Percentiles rank a stretch among this genome's conserved stretches.
These are phyloP conservation scores for Aphanocladium album DNA, from an alignment of 2,329 filamentous ascomycete genomes.

Conservation along the genomic window DNA sequence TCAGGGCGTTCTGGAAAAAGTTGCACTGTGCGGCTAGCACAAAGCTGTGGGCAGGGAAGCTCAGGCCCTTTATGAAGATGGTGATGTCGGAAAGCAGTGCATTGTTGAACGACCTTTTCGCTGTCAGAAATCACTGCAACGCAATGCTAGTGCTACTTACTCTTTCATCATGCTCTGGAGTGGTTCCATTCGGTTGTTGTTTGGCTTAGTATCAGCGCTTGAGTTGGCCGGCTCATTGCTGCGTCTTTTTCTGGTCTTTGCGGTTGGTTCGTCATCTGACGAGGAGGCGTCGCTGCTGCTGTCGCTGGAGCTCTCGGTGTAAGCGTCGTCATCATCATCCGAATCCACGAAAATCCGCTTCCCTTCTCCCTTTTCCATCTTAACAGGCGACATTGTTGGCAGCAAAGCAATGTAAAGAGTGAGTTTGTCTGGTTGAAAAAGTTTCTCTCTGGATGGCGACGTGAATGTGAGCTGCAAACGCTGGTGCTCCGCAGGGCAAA, in stretches of 20 bases:
- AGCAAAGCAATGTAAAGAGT: neutral
- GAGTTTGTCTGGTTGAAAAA: neutral
- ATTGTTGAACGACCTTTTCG: slow-evolving; percentile 2
- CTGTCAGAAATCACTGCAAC: neutral
- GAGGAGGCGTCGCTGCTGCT: neutral
- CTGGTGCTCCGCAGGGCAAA: neutral
- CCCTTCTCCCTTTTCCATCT: neutral
- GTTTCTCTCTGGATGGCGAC: neutral
- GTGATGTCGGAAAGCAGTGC: neutral
- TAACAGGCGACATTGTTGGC: neutral
- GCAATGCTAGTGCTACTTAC: neutral
- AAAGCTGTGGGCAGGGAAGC: slow-evolving; percentile 1
- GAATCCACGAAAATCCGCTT: neutral
- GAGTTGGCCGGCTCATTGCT: neutral
- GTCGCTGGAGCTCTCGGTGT: neutral
- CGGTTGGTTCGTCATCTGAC: neutral
- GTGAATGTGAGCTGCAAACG: neutral
- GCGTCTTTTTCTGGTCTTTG: neutral
- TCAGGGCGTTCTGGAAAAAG: neutral
- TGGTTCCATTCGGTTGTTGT: neutral
- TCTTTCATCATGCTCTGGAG: slow-evolving; percentile 4
- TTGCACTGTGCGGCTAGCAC: neutral
- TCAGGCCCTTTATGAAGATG: neutral
- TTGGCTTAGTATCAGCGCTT: neutral
- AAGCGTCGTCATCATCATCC: neutral